Conservation (phyloP, 78 protist species). For the Diacronema lutheri region DNA sequence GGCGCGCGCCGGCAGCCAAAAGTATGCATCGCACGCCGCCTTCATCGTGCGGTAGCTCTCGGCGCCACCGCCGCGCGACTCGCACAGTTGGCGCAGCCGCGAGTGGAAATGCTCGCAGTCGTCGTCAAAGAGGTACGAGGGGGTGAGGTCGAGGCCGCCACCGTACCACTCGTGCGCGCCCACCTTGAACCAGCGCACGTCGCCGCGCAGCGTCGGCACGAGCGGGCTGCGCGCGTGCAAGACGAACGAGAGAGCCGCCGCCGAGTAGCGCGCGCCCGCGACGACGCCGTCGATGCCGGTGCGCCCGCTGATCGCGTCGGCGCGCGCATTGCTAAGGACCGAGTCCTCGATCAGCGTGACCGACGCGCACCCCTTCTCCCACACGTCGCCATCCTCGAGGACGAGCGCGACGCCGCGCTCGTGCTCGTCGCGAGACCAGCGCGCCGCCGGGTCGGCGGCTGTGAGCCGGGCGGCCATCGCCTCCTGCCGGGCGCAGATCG, state of each 20-base stretch:
- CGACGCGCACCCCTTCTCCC: constrained; percentile 1
- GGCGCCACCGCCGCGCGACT: background rate
- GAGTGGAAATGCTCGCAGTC: background rate
- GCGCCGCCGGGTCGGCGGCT: background rate
- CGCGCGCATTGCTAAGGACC: background rate
- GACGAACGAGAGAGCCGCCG: background rate
- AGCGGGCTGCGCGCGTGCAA: background rate
- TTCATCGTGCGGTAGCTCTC: background rate
- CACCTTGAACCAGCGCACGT: background rate
- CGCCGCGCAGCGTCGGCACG: constrained; percentile 12
- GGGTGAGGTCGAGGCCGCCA: constrained; percentile 22
- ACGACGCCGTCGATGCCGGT: background rate
- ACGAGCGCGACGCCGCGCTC: background rate
- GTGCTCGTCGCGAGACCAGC: background rate
- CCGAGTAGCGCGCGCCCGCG: background rate
- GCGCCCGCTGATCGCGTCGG: background rate
- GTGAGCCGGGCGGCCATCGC: background rate
- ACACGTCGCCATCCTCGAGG: background rate
- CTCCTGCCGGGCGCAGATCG: background rate
- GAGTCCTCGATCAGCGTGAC: background rate
- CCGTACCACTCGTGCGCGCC: constrained; percentile 6
- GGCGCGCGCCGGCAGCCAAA: background rate
- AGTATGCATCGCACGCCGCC: constrained; percentile 3
- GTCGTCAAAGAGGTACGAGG: background rate
- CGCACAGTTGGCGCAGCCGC: background rate